A percentile compares a stretch with the other conserved stretches of the same genome.
These are phyloP conservation scores for Pseudocercospora eumusae DNA, from an alignment of 2,329 filamentous ascomycete genomes.

Conservation along the genomic window DNA sequence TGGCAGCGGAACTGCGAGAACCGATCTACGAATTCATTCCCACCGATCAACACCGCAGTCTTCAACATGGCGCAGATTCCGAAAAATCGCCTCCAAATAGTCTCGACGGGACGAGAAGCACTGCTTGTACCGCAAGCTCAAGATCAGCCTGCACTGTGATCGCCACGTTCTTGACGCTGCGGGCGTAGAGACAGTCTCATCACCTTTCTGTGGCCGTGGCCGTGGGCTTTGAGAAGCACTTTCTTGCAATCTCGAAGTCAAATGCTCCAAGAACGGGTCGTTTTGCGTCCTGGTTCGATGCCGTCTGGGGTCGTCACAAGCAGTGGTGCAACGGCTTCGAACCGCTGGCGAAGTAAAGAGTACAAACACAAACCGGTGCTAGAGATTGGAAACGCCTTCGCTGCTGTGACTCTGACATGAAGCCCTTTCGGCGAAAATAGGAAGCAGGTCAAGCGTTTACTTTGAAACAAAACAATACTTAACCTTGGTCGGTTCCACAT, in stretches of 20 bases:
- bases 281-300: neutral
- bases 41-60: constrained; percentile 18
- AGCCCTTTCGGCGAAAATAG: constrained; percentile 3
- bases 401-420: no score
- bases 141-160: constrained; percentile 16
- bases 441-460: neutral
- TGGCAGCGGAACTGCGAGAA: constrained; percentile 14
- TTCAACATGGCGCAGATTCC: constrained; percentile 13
- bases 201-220: constrained; percentile 6
- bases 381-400: no score
- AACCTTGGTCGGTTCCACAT: constrained; percentile 8
- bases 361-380: neutral
- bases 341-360: neutral
- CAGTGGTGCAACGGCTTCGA: neutral
- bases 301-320: neutral
- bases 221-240: neutral
- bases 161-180: constrained; percentile 11
- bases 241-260: constrained; percentile 10
- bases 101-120: constrained; percentile 15
- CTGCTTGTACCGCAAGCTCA: constrained; percentile 18
- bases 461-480: constrained; percentile 7
- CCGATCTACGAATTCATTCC: constrained; percentile 13
- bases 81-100: neutral
- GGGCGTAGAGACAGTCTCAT: neutral
- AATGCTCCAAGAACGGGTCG: constrained; percentile 6